Base-by-base conservation (phyloP, 2,329 filamentous ascomycete species). In the Ceratocystiopsis brevicomis region DNA sequence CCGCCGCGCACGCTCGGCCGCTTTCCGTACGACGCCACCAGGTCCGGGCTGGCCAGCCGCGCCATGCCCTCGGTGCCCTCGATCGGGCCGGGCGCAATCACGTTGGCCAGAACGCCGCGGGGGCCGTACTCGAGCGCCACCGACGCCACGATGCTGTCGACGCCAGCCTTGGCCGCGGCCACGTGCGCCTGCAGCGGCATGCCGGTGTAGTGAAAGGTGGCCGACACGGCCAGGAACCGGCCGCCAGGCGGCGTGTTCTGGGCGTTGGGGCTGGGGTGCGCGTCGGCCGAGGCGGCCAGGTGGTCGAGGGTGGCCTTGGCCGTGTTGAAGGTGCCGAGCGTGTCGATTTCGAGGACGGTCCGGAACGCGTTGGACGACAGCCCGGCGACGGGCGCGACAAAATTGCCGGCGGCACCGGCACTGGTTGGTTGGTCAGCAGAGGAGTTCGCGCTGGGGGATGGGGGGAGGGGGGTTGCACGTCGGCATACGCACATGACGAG, bases 381-480 rank as follows among this genome's bases (percentile, higher is more conserved):
- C 48, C 79, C 79, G 37, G 79, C 72, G 47, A 96, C 79, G 5
- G 88, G 81, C 0, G 85, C 81, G 18, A 98, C 69, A 60, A 96
- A 98, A 61, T 98, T 98, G 46, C 90, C 90, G 16, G 90, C 90
- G 14, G 90, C 90, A 41, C 90, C 90, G 17, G 88, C 88, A 57
- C 82, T 90, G 53, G 34, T n/a, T 21, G 21, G 36, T 16, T 13
- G 10, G 14, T 21, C n/a, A n/a, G n/a, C n/a, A n/a, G n/a, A n/a
- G n/a, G n/a, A n/a, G n/a, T n/a, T n/a, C n/a, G n/a, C n/a, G n/a
- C n/a, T n/a, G n/a, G n/a, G n/a, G n/a, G n/a, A n/a, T n/a, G n/a
- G n/a, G n/a, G n/a, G n/a, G n/a, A n/a, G n/a, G n/a, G n/a, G n/a
- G n/a, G n/a, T n/a, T n/a, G n/a, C n/a, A 21, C 21, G 25, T 6